Percentiles rank a stretch among this genome's conserved stretches.
phyloP scores from a whole-genome alignment of 495 filamentous ascomycete genomes.

The Gamarada debralockiae region DNA sequence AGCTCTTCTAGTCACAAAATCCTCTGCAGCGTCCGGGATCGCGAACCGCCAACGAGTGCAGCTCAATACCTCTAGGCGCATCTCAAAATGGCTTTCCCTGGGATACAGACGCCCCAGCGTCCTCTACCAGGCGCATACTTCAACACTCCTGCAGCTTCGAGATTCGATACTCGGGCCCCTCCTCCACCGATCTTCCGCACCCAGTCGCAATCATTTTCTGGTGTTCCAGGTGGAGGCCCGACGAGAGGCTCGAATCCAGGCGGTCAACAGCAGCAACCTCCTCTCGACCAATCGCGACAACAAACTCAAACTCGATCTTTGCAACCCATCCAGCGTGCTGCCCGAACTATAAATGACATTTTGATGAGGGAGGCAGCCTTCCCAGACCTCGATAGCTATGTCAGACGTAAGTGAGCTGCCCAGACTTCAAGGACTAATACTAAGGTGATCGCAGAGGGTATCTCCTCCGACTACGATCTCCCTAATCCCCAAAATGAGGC shows the following conservation, averaged over 20 bases:
- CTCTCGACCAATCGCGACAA: slow-evolving; percentile 11
- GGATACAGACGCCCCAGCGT: slow-evolving; percentile 58
- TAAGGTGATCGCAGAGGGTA: slow-evolving; percentile 56
- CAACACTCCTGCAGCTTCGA: slow-evolving; percentile 59
- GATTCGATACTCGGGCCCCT: slow-evolving; percentile 30
- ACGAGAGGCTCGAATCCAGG: slow-evolving; percentile 1
- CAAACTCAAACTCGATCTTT: slow-evolving; percentile 27
- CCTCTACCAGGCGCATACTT: slow-evolving; percentile 69
- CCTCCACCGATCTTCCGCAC: slow-evolving; percentile 34
- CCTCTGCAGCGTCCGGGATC: slow-evolving; percentile 15
- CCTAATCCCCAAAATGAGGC: slow-evolving; percentile 44
- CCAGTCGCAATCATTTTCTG: neutral
- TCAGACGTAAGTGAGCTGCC: slow-evolving; percentile 64
- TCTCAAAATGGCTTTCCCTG: slow-evolving; percentile 54
- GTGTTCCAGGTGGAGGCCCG: neutral
- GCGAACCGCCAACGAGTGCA: neutral
- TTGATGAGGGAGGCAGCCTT: slow-evolving; percentile 72
- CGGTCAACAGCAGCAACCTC: slow-evolving; percentile 12
- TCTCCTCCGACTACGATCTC: slow-evolving; percentile 89
- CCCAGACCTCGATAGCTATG: slow-evolving; percentile 85
- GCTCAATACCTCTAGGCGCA: neutral
- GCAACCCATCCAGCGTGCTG: slow-evolving; percentile 72
- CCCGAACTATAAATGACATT: slow-evolving; percentile 76
- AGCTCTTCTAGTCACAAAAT: slow-evolving; percentile 15
- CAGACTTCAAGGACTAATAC: neutral